A percentile compares a stretch with the other conserved stretches of the same genome.
These are phyloP conservation scores for Penicillium sclerotigenum DNA, from an alignment of 2,329 filamentous ascomycete species.

Conservation along the genomic window DNA sequence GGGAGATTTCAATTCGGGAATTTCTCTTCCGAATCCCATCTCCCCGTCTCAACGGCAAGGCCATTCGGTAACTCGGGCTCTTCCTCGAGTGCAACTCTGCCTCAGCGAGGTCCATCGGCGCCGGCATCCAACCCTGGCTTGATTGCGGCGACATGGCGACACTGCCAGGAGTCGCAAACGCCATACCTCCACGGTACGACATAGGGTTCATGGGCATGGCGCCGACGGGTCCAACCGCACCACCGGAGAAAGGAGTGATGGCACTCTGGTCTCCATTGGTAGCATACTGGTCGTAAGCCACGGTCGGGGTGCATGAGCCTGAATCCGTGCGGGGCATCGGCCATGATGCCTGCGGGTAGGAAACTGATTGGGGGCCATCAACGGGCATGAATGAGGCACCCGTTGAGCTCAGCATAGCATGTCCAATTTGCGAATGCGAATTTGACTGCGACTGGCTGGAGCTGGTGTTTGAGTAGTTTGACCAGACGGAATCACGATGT, in stretches of 20 bases:
- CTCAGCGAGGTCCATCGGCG: slow-evolving; percentile 49
- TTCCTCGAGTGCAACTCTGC: slow-evolving; percentile 54
- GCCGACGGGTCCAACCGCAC: slow-evolving; percentile 42
- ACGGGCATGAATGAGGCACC: slow-evolving; percentile 65
- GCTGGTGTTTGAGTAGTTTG: slow-evolving; percentile 45
- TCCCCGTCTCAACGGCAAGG: slow-evolving; percentile 72
- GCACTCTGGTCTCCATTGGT: slow-evolving; percentile 50
- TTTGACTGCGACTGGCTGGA: slow-evolving; percentile 43
- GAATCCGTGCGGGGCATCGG: slow-evolving; percentile 59
- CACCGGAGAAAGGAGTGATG: slow-evolving; percentile 43
- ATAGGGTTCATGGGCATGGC: slow-evolving; percentile 40
- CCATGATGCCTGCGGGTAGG: slow-evolving; percentile 54
- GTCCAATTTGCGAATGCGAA: slow-evolving; percentile 43
- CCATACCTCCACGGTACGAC: slow-evolving; percentile 48
- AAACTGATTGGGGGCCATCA: slow-evolving; percentile 42
- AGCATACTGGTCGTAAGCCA: slow-evolving; percentile 63
- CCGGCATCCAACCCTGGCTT: slow-evolving; percentile 56
- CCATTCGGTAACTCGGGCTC: slow-evolving; percentile 65
- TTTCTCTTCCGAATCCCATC: slow-evolving; percentile 99
- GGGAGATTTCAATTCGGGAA: slow-evolving; percentile 92
- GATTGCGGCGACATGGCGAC: slow-evolving; percentile 61
- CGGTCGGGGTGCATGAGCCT: slow-evolving; percentile 71
- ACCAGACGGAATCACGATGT: slow-evolving; percentile 52
- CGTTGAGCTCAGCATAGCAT: slow-evolving; percentile 50
- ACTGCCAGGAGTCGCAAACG: slow-evolving; percentile 48